A percentile compares a stretch with the other conserved stretches of the same genome.
phyloP scores from a whole-genome alignment of 2,329 filamentous ascomycete genomes.

The Lecanosticta acicola region DNA sequence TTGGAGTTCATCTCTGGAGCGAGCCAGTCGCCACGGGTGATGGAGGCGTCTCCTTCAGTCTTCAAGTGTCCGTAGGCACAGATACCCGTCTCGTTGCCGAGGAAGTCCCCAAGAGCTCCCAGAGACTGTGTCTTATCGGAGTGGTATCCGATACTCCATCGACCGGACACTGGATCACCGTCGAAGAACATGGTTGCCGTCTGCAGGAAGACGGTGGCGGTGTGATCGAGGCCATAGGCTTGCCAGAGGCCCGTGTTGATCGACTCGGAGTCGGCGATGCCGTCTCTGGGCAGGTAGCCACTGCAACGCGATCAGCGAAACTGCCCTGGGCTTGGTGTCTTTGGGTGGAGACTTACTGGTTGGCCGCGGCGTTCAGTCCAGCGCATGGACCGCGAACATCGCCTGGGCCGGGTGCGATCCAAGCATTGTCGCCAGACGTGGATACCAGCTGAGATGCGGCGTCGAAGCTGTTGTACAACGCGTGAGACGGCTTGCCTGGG shows the following conservation, averaged over 20 bases:
- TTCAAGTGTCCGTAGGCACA: slow-evolving; percentile 24
- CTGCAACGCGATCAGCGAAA: background rate
- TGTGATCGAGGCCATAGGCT: slow-evolving; percentile 19
- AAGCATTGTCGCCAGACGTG: slow-evolving; percentile 25
- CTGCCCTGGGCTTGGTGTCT: background rate
- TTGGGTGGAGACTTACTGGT: slow-evolving; percentile 15
- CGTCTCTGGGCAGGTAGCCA: slow-evolving; percentile 21
- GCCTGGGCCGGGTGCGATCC: slow-evolving; percentile 10
- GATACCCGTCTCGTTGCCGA: slow-evolving; percentile 25
- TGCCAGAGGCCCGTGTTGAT: slow-evolving; percentile 24
- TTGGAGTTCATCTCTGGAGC: slow-evolving; percentile 24
- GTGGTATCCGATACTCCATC: slow-evolving; percentile 20
- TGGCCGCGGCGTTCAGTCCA: slow-evolving; percentile 23
- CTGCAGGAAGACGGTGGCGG: slow-evolving; percentile 23
- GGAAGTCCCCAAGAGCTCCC: slow-evolving; percentile 17
- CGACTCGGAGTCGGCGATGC: slow-evolving; percentile 14
- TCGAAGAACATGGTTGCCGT: slow-evolving; percentile 24
- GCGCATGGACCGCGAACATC: slow-evolving; percentile 29
- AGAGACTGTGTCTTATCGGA: slow-evolving; percentile 21
- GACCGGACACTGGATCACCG: slow-evolving; percentile 18
- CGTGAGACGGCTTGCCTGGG: slow-evolving; percentile 19
- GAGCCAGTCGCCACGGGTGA: slow-evolving; percentile 26
- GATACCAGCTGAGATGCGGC: slow-evolving; percentile 24
- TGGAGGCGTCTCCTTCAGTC: slow-evolving; percentile 24
- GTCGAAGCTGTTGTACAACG: slow-evolving; percentile 24